Base-by-base conservation (phyloP, 1,284 basidiomycete species). In the Fomitopsis palustris region DNA sequence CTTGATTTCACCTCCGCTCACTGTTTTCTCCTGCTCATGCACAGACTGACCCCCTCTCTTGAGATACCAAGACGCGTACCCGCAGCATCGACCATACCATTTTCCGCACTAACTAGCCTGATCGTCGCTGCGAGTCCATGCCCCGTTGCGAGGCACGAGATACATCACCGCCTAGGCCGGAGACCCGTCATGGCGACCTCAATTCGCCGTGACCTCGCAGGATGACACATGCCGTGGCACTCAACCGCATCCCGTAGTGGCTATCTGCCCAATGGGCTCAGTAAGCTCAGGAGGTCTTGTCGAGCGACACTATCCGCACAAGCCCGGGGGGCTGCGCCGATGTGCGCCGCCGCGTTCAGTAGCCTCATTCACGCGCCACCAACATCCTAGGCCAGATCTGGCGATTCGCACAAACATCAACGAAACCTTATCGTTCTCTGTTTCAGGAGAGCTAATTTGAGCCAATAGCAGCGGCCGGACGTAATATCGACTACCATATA, bases 361-460 rank as follows among this genome's bases (percentile, higher is more conserved):
- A 57, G 56, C 56, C 56, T 57, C 56, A 38, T 45, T 42, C 25
- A 25, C 41, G 42, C 54, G 41, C 37, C 54, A 55, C 19, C 42
- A 45, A 29, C 43, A 25, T 16, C 4, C 31, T 45, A 8, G 53
- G n/a, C 35, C 27, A n/a, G 45, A 47, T 47, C 45, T 29, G 45
- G 23, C 17, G 23, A 47, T 47, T 27, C 21, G 9, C 25, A 27
- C 45, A 47, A 47, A 21, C 39, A 42, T 42, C 39, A 42, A 42
- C 39, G 17, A 42, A 42, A 42, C 17, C 12, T 19, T 6, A 42
- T 42, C n/a, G 39, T 19, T 47, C 12, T 23, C 21, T 27, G 21
- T 45, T 21, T 45, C 42, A 45, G 7, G 23, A 23, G 42, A 45
- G 12, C 12, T 14, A 45, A 19, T 10, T 43, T 12, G 19, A 23